phyloP scores from a whole-genome alignment of 75 land plant species.

The Larix kaempferi region DNA sequence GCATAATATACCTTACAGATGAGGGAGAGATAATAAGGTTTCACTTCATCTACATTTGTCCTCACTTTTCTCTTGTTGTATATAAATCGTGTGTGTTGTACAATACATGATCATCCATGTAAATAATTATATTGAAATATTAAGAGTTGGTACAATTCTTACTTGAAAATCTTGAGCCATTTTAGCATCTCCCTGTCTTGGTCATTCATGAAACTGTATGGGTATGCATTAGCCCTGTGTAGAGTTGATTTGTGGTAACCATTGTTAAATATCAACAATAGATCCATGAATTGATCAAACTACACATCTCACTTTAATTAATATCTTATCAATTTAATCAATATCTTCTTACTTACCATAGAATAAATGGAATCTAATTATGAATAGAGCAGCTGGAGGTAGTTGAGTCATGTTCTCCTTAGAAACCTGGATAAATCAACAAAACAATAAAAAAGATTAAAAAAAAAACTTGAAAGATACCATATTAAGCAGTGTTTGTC shows the following conservation, averaged over 20 bases:
- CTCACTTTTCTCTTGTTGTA: conserved; percentile 82
- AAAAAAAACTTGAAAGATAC: no score
- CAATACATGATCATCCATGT: not conserved
- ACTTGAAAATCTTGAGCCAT: conserved; percentile 85
- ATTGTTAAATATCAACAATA: no score
- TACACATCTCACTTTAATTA: no score
- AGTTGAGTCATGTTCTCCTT: conserved; percentile 67
- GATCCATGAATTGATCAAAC: no score
- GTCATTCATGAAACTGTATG: conserved; percentile 67
- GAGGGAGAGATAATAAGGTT: conserved; percentile 77
- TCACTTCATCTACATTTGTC: conserved; percentile 68
- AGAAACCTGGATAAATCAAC: no score
- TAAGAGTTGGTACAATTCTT: not conserved
- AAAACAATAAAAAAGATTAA: no score
- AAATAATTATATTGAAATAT: not conserved
- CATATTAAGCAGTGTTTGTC: no score
- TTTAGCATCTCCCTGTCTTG: conserved; percentile 64
- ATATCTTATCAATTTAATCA: no score
- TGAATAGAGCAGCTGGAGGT: conserved; percentile 76
- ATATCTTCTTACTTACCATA: conserved; percentile 57
- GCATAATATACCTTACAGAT: conserved; percentile 63
- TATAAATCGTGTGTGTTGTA: conserved; percentile 85
- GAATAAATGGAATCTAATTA: conserved; percentile 87
- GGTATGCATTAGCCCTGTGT: conserved; percentile 63
- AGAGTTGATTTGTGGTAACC: no score